Conservation (phyloP, 2,329 filamentous ascomycete species). For the Hypocrella siamensis region DNA sequence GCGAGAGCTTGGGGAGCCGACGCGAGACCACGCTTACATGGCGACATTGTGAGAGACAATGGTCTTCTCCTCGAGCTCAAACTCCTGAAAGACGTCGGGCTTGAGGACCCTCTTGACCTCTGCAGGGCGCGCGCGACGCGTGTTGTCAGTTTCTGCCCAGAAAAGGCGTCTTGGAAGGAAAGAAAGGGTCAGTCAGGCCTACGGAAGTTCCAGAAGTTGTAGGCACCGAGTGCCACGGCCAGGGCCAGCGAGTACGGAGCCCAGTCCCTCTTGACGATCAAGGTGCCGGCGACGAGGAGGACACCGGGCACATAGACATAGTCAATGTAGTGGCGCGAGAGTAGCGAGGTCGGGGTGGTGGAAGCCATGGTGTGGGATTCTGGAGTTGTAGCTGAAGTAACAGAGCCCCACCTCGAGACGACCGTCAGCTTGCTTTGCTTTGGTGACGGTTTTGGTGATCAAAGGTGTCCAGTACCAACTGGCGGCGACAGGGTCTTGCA, state of each 20-base stretch:
- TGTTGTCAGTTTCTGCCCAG: no score
- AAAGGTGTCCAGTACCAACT: no score
- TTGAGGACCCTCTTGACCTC: conserved; percentile 72
- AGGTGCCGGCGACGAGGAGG: conserved; percentile 59
- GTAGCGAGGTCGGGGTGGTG: conserved; percentile 12
- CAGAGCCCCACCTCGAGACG: no score
- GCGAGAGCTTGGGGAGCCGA: no score
- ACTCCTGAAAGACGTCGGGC: conserved; percentile 77
- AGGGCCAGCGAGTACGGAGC: conserved; percentile 52
- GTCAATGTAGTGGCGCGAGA: conserved; percentile 52
- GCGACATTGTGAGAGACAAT: conserved; percentile 95
- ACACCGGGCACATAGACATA: conserved; percentile 74
- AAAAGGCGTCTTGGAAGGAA: neutral
- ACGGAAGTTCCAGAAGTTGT: conserved; percentile 60
- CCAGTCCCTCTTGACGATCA: conserved; percentile 68
- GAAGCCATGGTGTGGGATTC: conserved; percentile 11
- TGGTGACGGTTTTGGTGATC: no score
- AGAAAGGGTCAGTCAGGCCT: conserved; percentile 21
- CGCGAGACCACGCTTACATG: no score
- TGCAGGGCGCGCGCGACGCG: conserved; percentile 18
- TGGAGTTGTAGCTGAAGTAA: neutral
- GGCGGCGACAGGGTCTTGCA: no score
- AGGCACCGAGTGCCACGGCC: conserved; percentile 49
- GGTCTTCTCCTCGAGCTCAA: conserved; percentile 87
- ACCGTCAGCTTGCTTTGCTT: no score